Evolutionary conservation across 345 rosid genomes (phyloP), one percentile per base, ranked within the genome.

Genomic region (Moringa oleifera): DNA sequence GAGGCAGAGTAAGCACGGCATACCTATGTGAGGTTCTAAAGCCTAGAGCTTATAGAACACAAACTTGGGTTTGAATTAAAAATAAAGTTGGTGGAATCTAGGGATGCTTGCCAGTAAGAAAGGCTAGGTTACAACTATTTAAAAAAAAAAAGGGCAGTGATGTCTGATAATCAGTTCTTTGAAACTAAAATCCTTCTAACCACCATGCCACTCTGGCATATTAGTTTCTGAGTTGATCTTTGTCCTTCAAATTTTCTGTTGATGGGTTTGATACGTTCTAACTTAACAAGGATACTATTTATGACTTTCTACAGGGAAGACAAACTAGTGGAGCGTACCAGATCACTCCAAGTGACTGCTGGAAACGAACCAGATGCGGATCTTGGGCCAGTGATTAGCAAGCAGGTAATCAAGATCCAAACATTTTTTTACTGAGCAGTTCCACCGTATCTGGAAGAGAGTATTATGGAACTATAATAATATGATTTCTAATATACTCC

Each of bases 381-480:
- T 61, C 76, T 85, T 62, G 88, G 88, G 64, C 91, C 91, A 21
- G 69, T 85, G 50, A 81, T 77, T 68, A 79, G 83, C 74, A 79
- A 83, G 74, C 85, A 85, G 86, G 91, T 85, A 62, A 25, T 22
- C 10, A 10, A 61, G 23, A 56, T 51, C 50, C 57, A 57, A 11
- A 56, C 37, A 18, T 23, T 8, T 13, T 28, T 8, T 20, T 2
- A 19, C 22, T 58, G 7, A 11, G 13, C 20, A 20, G 0, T 21
- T 31, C 1, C 3, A 41, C 47, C 12, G 13, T 1, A 41, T 41
- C 47, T 21, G 24, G 21, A 20, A 11, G 8, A n/a, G 23, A 20
- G 24, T 22, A 7, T 23, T 18, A 20, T 6, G 18, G 10, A 19
- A 20, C 8, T 20, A 53, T 41, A 7, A 41, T 41, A 5, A 7